Evolutionary conservation across 495 filamentous ascomycete species (phyloP), one percentile per base, ranked within the genome.

Genomic region (Hypoxylon intermedium): DNA sequence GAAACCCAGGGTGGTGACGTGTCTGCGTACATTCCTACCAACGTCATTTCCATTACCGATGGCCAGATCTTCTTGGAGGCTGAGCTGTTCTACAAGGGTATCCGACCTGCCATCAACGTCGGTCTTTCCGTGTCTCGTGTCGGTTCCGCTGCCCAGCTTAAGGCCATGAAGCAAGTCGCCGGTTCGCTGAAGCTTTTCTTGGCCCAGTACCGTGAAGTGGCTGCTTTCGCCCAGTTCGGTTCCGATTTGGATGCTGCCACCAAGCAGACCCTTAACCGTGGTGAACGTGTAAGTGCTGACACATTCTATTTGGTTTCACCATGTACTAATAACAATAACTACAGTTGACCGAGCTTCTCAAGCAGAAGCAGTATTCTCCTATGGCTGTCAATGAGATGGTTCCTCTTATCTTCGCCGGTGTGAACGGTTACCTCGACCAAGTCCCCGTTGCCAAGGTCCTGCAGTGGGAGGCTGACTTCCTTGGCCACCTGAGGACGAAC

Each of bases 1-100:
- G 94, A 98, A 85, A 98, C 94, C 78, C 95, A 98, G 85, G 94
- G 94, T 89, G 94, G 94, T 90, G 94, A 98, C 81, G 94, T 98
- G 78, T 98, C 95, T 71, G 94, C 94, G 68, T 98, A 98, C 81
- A 98, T 98, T 85, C 94, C 94, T 74, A 98, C 94, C 83, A 98
- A 98, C 84, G 94, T 98, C 83, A 98, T 98, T 86, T 98, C 95
- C 75, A 98, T 98, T 73, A 98, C 94, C 64, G 94, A 98, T 72
- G 94, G 94, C 55, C 94, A 98, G 83, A 98, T 98, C 80, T 98
- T 98, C 91, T 87, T 98, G 86, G 94, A 98, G 83, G 76, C 95
- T 67, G 94, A 98, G 77, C 86, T 98, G 61, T 98, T 98, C 90
- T 98, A 98, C 89, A 98, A 98, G 89, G 94, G 94, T 96, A 81